Conservation (phyloP, 768 basidiomycete species). For the Mycena sanguinolenta region DNA sequence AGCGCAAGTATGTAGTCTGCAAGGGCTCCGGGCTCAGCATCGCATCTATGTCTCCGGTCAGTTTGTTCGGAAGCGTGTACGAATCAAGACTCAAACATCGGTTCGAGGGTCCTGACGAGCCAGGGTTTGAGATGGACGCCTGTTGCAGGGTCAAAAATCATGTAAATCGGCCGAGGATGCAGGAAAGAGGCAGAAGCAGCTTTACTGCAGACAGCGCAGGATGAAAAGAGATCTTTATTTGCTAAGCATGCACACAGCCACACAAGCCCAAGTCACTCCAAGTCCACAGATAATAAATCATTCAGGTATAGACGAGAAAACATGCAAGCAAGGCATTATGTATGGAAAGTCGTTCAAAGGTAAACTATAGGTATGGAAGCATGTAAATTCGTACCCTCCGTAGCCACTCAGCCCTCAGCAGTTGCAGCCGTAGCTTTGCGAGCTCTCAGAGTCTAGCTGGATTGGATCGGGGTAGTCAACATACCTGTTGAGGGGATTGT, state of each 20-base stretch:
- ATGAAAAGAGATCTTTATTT: constrained; percentile 12
- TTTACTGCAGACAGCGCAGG: neutral
- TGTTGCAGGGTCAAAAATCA: constrained; percentile 79
- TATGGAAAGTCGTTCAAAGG: constrained; percentile 13
- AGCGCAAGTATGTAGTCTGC: constrained; percentile 96
- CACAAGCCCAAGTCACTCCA: neutral
- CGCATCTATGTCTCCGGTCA: constrained; percentile 73
- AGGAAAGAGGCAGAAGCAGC: neutral
- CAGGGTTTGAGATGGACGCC: constrained; percentile 83
- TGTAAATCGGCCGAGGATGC: constrained; percentile 43
- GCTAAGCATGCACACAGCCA: constrained; percentile 7
- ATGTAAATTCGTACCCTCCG: constrained; percentile 27
- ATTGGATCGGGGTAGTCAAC: constrained; percentile 99
- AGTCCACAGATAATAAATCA: constrained; percentile 11
- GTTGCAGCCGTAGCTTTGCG: constrained; percentile 93
- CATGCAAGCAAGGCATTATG: constrained; percentile 34
- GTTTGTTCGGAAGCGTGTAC: constrained; percentile 38
- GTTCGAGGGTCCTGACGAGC: constrained; percentile 90
- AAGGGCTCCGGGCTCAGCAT: constrained; percentile 94
- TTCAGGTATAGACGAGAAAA: constrained; percentile 30
- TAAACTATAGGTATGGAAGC: constrained; percentile 38
- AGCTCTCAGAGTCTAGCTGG: constrained; percentile 92
- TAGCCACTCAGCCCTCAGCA: constrained; percentile 62
- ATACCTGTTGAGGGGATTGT: constrained; percentile 68
- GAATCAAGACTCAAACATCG: constrained; percentile 74